phyloP scores from a whole-genome alignment of 192 early-diverging fungal genomes.

The Rhizophagus prolifer region DNA sequence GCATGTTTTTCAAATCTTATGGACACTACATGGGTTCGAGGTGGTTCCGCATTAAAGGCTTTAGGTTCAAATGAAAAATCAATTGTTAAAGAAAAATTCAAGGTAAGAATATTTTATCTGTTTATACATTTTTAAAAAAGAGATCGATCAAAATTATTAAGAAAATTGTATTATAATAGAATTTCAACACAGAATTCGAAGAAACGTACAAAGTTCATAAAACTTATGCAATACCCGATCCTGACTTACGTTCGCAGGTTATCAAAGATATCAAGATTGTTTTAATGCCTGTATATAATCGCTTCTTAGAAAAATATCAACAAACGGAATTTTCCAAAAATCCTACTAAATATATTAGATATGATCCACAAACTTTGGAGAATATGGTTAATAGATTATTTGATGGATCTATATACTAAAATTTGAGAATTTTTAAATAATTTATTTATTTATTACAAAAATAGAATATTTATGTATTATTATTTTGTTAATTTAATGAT shows the following conservation, averaged over 20 bases:
- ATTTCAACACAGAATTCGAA: conserved; percentile 83
- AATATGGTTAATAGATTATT: conserved; percentile 70
- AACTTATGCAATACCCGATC: conserved; percentile 75
- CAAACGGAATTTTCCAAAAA: conserved; percentile 80
- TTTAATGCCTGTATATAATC: conserved; percentile 75
- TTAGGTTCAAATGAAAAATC: conserved; percentile 69
- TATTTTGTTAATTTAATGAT: too few relatives aligned
- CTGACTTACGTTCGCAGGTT: conserved; percentile 67
- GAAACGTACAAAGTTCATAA: conserved; percentile 67
- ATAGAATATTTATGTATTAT: background rate
- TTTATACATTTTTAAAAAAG: background rate
- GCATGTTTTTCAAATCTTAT: conserved; percentile 70
- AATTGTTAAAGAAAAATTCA: conserved; percentile 82
- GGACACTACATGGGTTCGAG: conserved; percentile 68
- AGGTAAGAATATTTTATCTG: conserved; percentile 42
- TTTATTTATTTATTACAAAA: background rate
- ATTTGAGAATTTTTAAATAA: background rate
- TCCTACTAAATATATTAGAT: conserved; percentile 79
- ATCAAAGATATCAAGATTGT: conserved; percentile 71
- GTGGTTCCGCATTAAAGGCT: conserved; percentile 57
- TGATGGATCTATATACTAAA: conserved; percentile 26
- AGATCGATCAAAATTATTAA: background rate
- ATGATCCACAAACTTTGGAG: conserved; percentile 65
- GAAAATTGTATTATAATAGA: conserved; percentile 41
- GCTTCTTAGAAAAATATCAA: conserved; percentile 71